Evolutionary conservation across 352 stramenopile species (phyloP).

Genomic region (Globisporangium polare): DNA sequence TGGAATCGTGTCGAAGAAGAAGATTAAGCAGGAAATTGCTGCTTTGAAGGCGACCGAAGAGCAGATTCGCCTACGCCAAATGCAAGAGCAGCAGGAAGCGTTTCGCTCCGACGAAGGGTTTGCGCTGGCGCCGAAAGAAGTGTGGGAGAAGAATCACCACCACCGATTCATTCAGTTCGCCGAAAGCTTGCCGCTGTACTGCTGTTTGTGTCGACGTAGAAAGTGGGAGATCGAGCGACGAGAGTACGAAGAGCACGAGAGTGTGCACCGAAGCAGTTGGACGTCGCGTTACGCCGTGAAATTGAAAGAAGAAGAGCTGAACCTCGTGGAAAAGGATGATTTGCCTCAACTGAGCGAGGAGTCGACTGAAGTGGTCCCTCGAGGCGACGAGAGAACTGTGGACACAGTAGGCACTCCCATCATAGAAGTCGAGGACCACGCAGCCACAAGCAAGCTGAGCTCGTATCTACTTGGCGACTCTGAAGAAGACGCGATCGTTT

Average conservation of each 20-base stretch:
- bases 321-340: slow-evolving; percentile 18
- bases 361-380: background rate
- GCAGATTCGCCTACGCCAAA: slow-evolving; percentile 24
- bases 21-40: slow-evolving; percentile 46
- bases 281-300: slow-evolving; percentile 24
- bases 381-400: background rate
- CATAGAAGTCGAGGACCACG: background rate
- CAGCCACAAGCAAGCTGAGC: background rate
- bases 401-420: background rate
- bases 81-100: slow-evolving; percentile 16
- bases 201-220: slow-evolving; percentile 55
- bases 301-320: slow-evolving; percentile 48
- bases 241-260: slow-evolving; percentile 47
- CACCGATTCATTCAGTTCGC: slow-evolving; percentile 52
- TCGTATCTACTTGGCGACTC: background rate
- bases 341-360: background rate
- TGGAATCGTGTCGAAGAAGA: slow-evolving; percentile 54
- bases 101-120: slow-evolving; percentile 19
- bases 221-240: slow-evolving; percentile 55
- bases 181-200: slow-evolving; percentile 32
- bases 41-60: slow-evolving; percentile 35
- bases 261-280: slow-evolving; percentile 35
- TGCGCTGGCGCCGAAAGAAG: slow-evolving; percentile 34
- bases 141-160: slow-evolving; percentile 71
- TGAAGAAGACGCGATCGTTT: slow-evolving; percentile 14